phyloP scores from a whole-genome alignment of 2,329 filamentous ascomycete genomes.

The Neofusicoccum ribis region DNA sequence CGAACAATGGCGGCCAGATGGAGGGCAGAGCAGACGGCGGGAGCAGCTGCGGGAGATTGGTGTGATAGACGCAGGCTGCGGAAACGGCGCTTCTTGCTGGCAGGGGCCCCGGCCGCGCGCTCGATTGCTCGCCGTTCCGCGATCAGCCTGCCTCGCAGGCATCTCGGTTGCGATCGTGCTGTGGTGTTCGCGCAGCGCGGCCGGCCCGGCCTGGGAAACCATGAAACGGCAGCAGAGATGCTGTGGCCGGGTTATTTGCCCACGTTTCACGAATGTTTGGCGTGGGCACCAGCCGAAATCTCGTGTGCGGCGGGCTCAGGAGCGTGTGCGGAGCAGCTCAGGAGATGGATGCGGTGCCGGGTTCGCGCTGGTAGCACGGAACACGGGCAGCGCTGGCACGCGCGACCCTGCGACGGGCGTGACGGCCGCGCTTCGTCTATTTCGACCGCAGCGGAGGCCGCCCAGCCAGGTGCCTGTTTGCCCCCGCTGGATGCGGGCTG shows the following conservation, averaged over 20 bases:
- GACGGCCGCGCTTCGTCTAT: conserved; percentile 4
- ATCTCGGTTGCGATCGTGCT: conserved; percentile 8
- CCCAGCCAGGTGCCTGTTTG: background rate
- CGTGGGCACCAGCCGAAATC: background rate
- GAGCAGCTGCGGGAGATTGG: conserved; percentile 1
- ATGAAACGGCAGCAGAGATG: background rate
- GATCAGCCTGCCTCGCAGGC: background rate
- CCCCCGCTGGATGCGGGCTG: background rate
- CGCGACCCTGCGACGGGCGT: background rate
- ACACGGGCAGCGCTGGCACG: conserved; percentile 11
- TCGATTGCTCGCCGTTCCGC: conserved; percentile 4
- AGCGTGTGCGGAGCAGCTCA: background rate
- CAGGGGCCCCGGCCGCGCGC: background rate
- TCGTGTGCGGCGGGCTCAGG: conserved; percentile 10
- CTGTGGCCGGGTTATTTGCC: background rate
- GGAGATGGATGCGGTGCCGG: conserved; percentile 4
- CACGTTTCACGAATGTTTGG: conserved; percentile 4
- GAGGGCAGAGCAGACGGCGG: background rate
- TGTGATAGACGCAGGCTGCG: conserved; percentile 14
- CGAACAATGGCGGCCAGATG: background rate
- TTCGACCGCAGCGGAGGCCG: conserved; percentile 7
- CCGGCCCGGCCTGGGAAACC: background rate
- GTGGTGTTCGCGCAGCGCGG: conserved; percentile 7
- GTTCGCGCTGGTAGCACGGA: conserved; percentile 13
- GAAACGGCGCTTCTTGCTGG: conserved; percentile 8